phyloP scores from a whole-genome alignment of 140 eudicot genomes.

The Stevia rebaudiana region DNA sequence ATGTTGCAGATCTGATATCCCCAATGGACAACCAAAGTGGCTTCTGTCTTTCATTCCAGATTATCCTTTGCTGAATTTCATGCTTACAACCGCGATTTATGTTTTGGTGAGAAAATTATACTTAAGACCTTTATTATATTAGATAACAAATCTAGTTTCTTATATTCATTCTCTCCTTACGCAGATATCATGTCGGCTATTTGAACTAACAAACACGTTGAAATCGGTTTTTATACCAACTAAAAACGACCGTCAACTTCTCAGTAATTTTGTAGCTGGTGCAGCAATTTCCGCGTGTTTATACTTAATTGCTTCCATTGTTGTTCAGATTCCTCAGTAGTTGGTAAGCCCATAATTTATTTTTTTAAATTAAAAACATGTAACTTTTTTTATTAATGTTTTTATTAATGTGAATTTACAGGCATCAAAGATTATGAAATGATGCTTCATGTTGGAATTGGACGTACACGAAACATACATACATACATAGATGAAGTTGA shows the following conservation, averaged over 20 bases:
- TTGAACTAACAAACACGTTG: constrained; percentile 81
- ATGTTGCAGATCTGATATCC: constrained; percentile 71
- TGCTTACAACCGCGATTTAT: constrained; percentile 81
- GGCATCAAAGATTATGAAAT: constrained; percentile 12
- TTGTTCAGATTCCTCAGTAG: constrained; percentile 60
- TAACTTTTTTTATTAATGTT: too few species aligned
- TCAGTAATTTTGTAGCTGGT: constrained; percentile 66
- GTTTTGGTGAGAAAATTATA: constrained; percentile 52
- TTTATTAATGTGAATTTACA: constrained; percentile 19
- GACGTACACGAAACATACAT: constrained; percentile 23
- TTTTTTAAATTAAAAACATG: too few species aligned
- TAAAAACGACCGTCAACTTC: constrained; percentile 63
- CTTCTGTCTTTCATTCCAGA: constrained; percentile 78
- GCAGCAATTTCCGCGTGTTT: constrained; percentile 52
- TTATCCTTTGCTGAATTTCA: constrained; percentile 88
- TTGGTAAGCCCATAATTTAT: constrained; percentile 37
- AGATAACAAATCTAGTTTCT: constrained; percentile 7
- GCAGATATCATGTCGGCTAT: constrained; percentile 80
- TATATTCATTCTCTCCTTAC: constrained; percentile 15
- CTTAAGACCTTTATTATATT: neutral
- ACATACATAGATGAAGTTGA: constrained; percentile 17
- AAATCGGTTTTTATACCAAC: constrained; percentile 79
- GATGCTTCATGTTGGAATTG: constrained; percentile 15
- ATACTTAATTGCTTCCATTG: constrained; percentile 55
- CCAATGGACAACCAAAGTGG: constrained; percentile 98